These are phyloP conservation scores for Phoma sp. DNA, from an alignment of 2,329 filamentous ascomycete species.

Conservation along the genomic window DNA sequence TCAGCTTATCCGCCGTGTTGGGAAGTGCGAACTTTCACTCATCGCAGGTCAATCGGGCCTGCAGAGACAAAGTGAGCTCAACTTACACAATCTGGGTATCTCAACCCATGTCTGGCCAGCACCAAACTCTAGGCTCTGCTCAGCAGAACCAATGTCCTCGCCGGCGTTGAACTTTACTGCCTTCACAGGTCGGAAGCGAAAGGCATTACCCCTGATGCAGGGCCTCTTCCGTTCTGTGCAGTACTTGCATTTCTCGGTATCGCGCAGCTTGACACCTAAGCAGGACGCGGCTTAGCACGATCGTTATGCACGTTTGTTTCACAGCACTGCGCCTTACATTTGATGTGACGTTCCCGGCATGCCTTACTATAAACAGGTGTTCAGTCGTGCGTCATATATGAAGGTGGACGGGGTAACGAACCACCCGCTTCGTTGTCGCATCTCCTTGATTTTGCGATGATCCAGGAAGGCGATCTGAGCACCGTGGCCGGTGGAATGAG, in stretches of 20 bases:
- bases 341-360: constrained; percentile 42
- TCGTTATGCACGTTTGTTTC: background rate
- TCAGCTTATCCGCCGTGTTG: constrained; percentile 1
- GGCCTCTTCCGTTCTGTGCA: constrained; percentile 36
- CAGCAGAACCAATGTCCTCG: constrained; percentile 38
- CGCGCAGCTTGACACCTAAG: constrained; percentile 37
- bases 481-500: constrained; percentile 10
- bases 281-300: constrained; percentile 15
- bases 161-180: constrained; percentile 42
- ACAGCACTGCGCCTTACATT: constrained; percentile 28
- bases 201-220: constrained; percentile 39
- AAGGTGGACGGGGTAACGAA: constrained; percentile 17
- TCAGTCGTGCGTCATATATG: constrained; percentile 20
- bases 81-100: constrained; percentile 34
- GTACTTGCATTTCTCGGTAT: constrained; percentile 39
- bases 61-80: background rate
- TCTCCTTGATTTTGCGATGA: constrained; percentile 13
- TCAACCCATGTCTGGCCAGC: constrained; percentile 37
- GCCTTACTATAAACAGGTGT: constrained; percentile 28
- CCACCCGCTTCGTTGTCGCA: constrained; percentile 42
- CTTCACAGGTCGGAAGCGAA: constrained; percentile 40
- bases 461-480: constrained; percentile 7
- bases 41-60: background rate
- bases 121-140: constrained; percentile 37
- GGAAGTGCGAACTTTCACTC: background rate